Evolutionary conservation across 2,329 filamentous ascomycete species (phyloP).

Genomic region (Fusarium duplospermum): DNA sequence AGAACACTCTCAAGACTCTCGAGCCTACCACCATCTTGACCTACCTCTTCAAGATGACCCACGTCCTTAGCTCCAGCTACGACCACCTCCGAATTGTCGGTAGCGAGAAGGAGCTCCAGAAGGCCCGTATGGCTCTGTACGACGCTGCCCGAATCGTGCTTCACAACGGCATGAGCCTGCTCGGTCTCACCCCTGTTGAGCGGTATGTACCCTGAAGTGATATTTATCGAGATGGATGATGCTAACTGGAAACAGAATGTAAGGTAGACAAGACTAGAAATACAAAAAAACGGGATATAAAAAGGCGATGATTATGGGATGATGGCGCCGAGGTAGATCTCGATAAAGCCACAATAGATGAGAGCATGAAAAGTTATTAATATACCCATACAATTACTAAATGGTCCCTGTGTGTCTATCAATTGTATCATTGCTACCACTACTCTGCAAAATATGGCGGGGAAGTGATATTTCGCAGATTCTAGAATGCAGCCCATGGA

Average conservation of each 20-base stretch:
- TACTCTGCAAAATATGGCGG: too few species aligned
- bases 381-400: slow-evolving; percentile 40
- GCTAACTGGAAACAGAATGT: slow-evolving; percentile 42
- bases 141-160: slow-evolving; percentile 80
- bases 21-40: slow-evolving; percentile 71
- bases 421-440: too few species aligned
- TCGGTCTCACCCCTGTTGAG: slow-evolving; percentile 83
- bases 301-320: slow-evolving; percentile 1
- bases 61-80: slow-evolving; percentile 82
- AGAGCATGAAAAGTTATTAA: slow-evolving; percentile 44
- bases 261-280: slow-evolving; percentile 21
- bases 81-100: slow-evolving; percentile 86
- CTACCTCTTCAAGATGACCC: slow-evolving; percentile 89
- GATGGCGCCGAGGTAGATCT: slow-evolving; percentile 20
- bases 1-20: slow-evolving; percentile 85
- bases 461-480: too few species aligned
- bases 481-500: too few species aligned
- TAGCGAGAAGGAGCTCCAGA: slow-evolving; percentile 77
- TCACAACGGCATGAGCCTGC: slow-evolving; percentile 83
- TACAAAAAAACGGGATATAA: slow-evolving; percentile 10
- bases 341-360: slow-evolving; percentile 34
- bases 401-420: too few species aligned
- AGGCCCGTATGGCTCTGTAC: slow-evolving; percentile 79
- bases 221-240: fast-evolving
- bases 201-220: slow-evolving; percentile 42